Conservation (phyloP, 2,329 filamentous ascomycete genomes). For the Periglandula ipomoeae region DNA sequence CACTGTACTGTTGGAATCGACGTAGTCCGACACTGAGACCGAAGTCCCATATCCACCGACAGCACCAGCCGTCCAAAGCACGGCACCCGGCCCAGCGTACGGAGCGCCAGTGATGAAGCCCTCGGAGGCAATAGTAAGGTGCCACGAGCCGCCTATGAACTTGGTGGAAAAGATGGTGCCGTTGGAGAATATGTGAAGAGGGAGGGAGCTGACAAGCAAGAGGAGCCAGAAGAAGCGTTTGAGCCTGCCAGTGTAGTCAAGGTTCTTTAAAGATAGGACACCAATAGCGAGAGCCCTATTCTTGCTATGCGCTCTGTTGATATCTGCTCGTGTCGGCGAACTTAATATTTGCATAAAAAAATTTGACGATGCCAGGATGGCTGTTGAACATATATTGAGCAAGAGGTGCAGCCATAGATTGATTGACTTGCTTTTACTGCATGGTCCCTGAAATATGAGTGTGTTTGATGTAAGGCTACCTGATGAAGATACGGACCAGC, state of each 20-base stretch:
- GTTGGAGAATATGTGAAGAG: constrained; percentile 19
- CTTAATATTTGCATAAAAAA: constrained; percentile 43
- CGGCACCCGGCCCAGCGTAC: not conserved
- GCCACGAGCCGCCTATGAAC: constrained; percentile 2
- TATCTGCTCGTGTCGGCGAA: constrained; percentile 37
- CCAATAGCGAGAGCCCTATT: constrained; percentile 13
- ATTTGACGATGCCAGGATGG: constrained; percentile 36
- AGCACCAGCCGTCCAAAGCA: not conserved
- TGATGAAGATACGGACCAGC: not conserved
- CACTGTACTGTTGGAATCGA: not conserved
- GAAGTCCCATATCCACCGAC: not conserved
- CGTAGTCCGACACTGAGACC: not conserved
- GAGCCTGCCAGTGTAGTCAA: not conserved
- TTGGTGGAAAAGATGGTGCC: constrained; percentile 9
- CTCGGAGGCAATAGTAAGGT: constrained; percentile 9
- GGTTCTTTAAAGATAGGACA: constrained; percentile 23
- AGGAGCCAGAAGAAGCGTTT: constrained; percentile 11
- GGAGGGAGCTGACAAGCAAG: constrained; percentile 16
- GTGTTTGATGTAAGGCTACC: not conserved
- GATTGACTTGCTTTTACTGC: constrained; percentile 5
- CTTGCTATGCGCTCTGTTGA: constrained; percentile 24
- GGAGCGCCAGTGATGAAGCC: not conserved
- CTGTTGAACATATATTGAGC: constrained; percentile 37
- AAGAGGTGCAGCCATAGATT: constrained; percentile 29
- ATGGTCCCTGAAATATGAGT: constrained; percentile 10